Evolutionary conservation across 2,329 filamentous ascomycete species (phyloP).

Genomic region (Arachnopeziza araneosa): DNA sequence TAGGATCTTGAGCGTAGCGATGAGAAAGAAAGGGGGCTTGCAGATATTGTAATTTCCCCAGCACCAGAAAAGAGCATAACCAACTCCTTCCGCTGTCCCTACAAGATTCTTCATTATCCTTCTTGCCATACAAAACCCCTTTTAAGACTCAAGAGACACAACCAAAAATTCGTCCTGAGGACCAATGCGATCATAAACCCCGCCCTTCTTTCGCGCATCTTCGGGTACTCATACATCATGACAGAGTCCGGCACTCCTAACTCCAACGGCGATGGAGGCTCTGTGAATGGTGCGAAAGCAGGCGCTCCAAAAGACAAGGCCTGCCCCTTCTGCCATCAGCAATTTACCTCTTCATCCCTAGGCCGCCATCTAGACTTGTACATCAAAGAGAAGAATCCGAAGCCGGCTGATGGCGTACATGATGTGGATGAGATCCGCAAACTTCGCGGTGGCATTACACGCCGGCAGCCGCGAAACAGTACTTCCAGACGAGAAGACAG

Average conservation of each 20-base stretch:
- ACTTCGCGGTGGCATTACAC: conserved; percentile 77
- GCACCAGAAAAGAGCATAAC: background rate
- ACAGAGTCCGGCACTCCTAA: conserved; percentile 31
- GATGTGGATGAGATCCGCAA: conserved; percentile 84
- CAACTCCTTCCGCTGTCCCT: background rate
- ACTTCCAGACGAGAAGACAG: conserved; percentile 48
- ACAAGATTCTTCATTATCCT: background rate
- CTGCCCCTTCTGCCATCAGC: conserved; percentile 82
- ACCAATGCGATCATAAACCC: conserved; percentile 23
- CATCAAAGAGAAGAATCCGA: conserved; percentile 89
- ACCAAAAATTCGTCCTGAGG: background rate
- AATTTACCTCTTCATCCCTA: conserved; percentile 89
- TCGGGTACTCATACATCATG: conserved; percentile 18
- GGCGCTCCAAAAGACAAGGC: conserved; percentile 66
- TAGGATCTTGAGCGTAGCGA: background rate
- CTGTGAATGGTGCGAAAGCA: conserved; percentile 26
- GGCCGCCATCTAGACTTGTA: conserved; percentile 92
- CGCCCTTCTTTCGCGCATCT: background rate
- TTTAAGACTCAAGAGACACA: background rate
- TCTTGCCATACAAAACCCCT: background rate
- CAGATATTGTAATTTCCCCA: too few relatives aligned
- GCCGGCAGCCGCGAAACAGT: conserved; percentile 71
- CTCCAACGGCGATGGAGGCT: conserved; percentile 27
- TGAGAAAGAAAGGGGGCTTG: too few relatives aligned
- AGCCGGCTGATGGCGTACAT: conserved; percentile 79